phyloP scores from a whole-genome alignment of 2,329 filamentous ascomycete species.

The Xylariales sp. region DNA sequence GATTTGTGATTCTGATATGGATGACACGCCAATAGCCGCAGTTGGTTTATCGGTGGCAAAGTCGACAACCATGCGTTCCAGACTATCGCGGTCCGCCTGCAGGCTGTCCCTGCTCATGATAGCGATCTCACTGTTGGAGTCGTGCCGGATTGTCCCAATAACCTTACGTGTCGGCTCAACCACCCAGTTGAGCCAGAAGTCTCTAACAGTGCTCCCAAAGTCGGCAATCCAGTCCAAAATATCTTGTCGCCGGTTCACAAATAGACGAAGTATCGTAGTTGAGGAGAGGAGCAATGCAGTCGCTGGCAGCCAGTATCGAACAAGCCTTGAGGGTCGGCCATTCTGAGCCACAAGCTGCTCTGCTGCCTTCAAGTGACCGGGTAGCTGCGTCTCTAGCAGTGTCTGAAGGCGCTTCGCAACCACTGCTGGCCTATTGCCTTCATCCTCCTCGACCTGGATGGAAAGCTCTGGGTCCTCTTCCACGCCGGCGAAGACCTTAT shows the following conservation, averaged over 20 bases:
- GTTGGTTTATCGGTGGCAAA: conserved; percentile 82
- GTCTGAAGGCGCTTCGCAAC: conserved; percentile 63
- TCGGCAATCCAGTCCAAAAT: conserved; percentile 77
- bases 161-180: conserved; percentile 79
- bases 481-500: conserved; percentile 59
- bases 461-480: conserved; percentile 57
- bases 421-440: conserved; percentile 47
- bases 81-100: conserved; percentile 80
- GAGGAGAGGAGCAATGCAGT: conserved; percentile 71
- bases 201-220: conserved; percentile 70
- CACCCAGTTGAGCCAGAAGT: conserved; percentile 97
- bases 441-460: conserved; percentile 44
- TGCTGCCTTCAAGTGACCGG: conserved; percentile 58
- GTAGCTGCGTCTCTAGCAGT: conserved; percentile 66
- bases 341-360: conserved; percentile 54
- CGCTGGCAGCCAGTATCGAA: conserved; percentile 86
- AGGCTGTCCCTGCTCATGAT: conserved; percentile 94
- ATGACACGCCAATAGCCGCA: conserved; percentile 42
- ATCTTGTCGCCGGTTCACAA: conserved; percentile 70
- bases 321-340: conserved; percentile 68
- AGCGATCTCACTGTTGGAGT: conserved; percentile 87
- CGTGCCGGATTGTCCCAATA: conserved; percentile 87
- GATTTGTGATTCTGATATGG: conserved; percentile 65
- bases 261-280: conserved; percentile 76
- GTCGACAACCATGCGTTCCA: conserved; percentile 97